A percentile compares a stretch with the other conserved stretches of the same genome.
Evolutionary conservation across 163 green algal species (phyloP).

Genomic region (Chlamydomonas reinhardtii): DNA sequence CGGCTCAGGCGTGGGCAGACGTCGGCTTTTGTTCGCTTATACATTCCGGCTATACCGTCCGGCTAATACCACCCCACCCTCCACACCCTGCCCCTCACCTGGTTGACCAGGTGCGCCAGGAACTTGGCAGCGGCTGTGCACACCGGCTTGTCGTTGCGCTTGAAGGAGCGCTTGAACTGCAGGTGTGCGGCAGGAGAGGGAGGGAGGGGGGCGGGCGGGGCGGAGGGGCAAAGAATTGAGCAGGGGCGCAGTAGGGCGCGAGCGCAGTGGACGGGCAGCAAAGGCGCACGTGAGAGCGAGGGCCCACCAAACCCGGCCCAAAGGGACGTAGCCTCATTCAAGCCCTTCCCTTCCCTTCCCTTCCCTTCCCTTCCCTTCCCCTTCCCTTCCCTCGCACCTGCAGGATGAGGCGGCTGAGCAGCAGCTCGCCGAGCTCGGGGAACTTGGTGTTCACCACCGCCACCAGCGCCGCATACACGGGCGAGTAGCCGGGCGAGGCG

Average conservation of each 20-base stretch:
- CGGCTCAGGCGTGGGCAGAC: too few species aligned
- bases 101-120: constrained; percentile 96
- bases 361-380: background rate
- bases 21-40: too few species aligned
- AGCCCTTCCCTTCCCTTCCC: too few species aligned
- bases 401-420: constrained; percentile 88
- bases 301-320: too few species aligned
- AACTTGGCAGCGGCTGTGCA: constrained; percentile 88
- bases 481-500: constrained; percentile 91
- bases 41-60: background rate
- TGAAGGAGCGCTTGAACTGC: constrained; percentile 94
- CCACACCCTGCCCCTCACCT: constrained; percentile 72
- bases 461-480: constrained; percentile 91
- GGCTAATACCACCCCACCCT: background rate
- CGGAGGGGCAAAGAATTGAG: too few species aligned
- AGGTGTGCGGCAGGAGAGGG: too few species aligned
- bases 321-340: too few species aligned
- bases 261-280: too few species aligned
- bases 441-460: constrained; percentile 99
- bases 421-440: constrained; percentile 94
- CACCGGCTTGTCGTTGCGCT: constrained; percentile 97
- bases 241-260: too few species aligned
- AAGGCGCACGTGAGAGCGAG: too few species aligned
- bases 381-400: constrained; percentile 67
- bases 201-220: too few species aligned